Conservation (phyloP, 257 asterid species). For the Thymus mandschuricus region DNA sequence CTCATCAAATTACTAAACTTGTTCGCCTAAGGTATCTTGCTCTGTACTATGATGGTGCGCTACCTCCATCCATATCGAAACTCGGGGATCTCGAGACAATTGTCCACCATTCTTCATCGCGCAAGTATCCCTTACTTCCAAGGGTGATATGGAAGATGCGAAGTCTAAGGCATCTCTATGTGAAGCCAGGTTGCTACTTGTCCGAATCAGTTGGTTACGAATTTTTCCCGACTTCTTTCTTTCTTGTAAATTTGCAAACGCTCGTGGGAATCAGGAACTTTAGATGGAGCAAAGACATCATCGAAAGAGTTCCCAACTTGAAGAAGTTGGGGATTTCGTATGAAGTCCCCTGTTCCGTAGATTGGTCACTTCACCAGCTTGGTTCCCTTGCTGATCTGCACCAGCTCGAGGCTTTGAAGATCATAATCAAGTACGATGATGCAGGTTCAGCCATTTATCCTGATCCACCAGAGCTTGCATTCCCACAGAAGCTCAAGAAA, state of each 20-base stretch:
- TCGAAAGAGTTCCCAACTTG: conserved; percentile 5
- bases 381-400: conserved; percentile 21
- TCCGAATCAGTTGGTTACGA: neutral
- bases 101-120: neutral
- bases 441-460: accelerated
- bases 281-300: neutral
- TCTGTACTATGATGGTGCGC: neutral
- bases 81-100: conserved; percentile 27
- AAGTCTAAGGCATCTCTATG: conserved; percentile 21
- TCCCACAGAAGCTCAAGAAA: conserved; percentile 10
- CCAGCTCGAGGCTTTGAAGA: conserved; percentile 20
- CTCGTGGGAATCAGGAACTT: conserved; percentile 24
- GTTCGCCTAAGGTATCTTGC: conserved; percentile 33
- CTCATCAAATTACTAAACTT: neutral
- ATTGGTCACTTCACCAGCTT: conserved; percentile 2
- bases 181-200: neutral
- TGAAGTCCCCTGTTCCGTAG: neutral
- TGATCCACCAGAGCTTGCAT: conserved; percentile 2
- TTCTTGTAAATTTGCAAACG: conserved; percentile 26
- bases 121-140: neutral
- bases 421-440: neutral
- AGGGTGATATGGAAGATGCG: conserved; percentile 26
- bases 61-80: conserved; percentile 25
- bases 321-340: conserved; percentile 22
- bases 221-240: neutral